These are phyloP conservation scores for Daldinia sp. DNA, from an alignment of 2,329 filamentous ascomycete genomes.

Conservation along the genomic window DNA sequence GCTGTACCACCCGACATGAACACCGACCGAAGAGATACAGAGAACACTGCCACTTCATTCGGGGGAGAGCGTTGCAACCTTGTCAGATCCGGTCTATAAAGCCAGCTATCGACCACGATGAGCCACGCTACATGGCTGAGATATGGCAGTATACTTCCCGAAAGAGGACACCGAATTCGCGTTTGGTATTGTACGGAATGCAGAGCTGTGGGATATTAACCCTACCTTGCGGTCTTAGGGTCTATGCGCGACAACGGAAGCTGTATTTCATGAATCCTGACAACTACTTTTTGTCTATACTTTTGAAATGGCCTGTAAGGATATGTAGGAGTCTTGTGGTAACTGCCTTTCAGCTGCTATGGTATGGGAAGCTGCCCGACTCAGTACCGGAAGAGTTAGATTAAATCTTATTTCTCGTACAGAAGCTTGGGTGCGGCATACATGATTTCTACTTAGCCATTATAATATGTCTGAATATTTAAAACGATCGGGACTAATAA, in stretches of 20 bases:
- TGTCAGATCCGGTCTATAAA: slow-evolving; percentile 5
- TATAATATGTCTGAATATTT: background rate
- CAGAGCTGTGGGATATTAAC: slow-evolving; percentile 8
- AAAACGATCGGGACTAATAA: background rate
- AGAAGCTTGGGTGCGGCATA: background rate
- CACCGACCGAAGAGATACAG: background rate
- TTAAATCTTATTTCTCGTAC: background rate
- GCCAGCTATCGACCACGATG: slow-evolving; percentile 8
- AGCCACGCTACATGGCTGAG: slow-evolving; percentile 11
- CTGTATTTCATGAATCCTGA: background rate
- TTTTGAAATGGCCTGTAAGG: background rate
- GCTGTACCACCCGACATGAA: background rate
- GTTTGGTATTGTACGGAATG: background rate
- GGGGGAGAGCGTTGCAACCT: background rate
- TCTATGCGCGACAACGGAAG: background rate
- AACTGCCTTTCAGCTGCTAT: background rate
- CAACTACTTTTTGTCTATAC: background rate
- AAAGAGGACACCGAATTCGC: background rate
- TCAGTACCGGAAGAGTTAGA: background rate
- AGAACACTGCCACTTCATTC: background rate
- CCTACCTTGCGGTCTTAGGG: slow-evolving; percentile 3
- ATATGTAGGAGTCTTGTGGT: background rate
- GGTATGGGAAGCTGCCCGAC: background rate
- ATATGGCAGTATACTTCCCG: slow-evolving; percentile 7
- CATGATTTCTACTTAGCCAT: background rate